Evolutionary conservation across 139 green algal species (phyloP).

Genomic region (Chlorella sp.): DNA sequence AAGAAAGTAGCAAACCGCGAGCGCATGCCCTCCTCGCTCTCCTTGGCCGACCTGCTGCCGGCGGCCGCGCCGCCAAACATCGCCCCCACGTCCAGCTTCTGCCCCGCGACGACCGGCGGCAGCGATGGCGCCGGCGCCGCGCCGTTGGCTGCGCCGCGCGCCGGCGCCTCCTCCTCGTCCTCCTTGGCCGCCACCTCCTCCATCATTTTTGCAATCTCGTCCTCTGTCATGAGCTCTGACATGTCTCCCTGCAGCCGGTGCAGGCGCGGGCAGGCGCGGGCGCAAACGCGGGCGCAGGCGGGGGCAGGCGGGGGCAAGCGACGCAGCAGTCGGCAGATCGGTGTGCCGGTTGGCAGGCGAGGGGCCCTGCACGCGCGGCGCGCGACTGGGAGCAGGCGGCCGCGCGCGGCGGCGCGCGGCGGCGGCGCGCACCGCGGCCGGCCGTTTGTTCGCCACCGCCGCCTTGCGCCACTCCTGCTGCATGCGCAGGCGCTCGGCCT

Average conservation of each 20-base stretch:
- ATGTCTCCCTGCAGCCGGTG: slow-evolving; percentile 2
- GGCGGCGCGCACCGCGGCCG: no score
- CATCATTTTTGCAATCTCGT: slow-evolving; percentile 23
- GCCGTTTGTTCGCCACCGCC: no score
- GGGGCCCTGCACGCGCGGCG: no score
- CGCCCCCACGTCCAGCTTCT: slow-evolving; percentile 28
- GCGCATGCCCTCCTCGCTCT: slow-evolving; percentile 8
- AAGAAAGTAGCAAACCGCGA: slow-evolving; percentile 39
- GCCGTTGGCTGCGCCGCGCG: slow-evolving; percentile 1
- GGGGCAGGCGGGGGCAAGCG: no score
- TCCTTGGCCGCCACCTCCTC: slow-evolving; percentile 3
- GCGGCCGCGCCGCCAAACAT: slow-evolving; percentile 21
- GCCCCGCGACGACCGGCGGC: slow-evolving; percentile 9
- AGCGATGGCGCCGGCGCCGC: not conserved
- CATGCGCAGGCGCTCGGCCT: slow-evolving; percentile 47
- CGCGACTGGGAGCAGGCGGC: no score
- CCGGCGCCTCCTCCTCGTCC: not conserved
- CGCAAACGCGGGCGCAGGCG: no score
- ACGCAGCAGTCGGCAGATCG: no score
- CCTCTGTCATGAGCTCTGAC: slow-evolving; percentile 10
- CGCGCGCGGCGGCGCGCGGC: no score
- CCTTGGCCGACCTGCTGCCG: not conserved
- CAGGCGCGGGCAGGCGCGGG: no score
- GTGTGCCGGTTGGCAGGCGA: no score
- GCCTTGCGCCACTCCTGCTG: slow-evolving; percentile 43